A percentile compares a stretch with the other conserved stretches of the same genome.
phyloP scores from a whole-genome alignment of 2,329 filamentous ascomycete species.

The Diaporthe sp. region DNA sequence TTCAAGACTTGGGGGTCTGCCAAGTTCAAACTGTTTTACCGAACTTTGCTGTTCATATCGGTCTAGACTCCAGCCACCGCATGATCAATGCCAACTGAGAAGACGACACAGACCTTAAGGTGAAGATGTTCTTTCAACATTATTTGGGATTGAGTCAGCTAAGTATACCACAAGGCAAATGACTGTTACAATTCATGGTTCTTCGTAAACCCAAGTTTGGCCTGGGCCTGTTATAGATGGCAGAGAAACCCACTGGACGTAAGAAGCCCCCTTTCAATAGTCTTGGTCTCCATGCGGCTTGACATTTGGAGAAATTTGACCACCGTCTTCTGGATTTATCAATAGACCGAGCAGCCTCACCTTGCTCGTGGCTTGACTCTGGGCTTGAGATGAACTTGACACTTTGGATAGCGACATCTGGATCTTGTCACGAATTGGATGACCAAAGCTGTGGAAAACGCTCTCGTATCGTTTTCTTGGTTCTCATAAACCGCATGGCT shows the following conservation, averaged over 20 bases:
- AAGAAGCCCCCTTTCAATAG: neutral
- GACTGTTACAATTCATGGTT: neutral
- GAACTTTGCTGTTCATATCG: neutral
- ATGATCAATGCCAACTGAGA: neutral
- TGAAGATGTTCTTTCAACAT: neutral
- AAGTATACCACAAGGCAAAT: neutral
- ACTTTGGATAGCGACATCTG: neutral
- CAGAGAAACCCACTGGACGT: neutral
- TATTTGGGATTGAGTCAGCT: neutral
- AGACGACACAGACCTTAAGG: neutral
- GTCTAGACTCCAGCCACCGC: neutral
- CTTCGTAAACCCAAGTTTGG: neutral
- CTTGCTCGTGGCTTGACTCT: neutral
- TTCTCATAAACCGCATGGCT: too few species aligned
- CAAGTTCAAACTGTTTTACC: neutral
- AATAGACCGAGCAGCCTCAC: neutral
- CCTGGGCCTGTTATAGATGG: neutral
- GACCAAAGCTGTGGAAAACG: neutral
- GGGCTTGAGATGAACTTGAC: neutral
- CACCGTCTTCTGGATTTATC: neutral
- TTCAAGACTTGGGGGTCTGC: neutral
- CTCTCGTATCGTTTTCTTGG: neutral
- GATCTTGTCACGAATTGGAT: neutral
- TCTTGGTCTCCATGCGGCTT: neutral
- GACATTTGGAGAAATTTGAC: neutral